Evolutionary conservation across 1,284 basidiomycete species (phyloP), one percentile per base, ranked within the genome.

Genomic region (Gastroboletus turbinatus): DNA sequence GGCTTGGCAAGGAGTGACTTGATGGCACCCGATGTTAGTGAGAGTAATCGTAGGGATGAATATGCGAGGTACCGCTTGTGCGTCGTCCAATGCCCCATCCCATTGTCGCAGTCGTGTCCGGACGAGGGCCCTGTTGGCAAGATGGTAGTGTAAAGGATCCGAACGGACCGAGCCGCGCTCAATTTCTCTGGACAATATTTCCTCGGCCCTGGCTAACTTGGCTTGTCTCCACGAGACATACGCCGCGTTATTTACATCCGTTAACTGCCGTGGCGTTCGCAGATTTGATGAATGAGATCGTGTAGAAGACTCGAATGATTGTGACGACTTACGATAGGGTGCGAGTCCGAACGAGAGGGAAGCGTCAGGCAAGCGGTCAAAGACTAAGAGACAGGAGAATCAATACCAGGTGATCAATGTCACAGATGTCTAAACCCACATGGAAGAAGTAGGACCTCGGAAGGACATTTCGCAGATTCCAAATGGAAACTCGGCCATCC

Each of bases 101-200:
- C 58, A 62, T 13, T 47, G 39, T 27, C 23, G 27, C 32, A 58
- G 19, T 4, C 45, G 61, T 14, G 51, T 44, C 7, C 50, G 57
- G 13, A 69, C 19, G 5, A 66, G 48, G n/a, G 67, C 56, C 14
- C 65, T 38, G n/a, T 66, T 67, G 11, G 63, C 65, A 42, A 56
- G 49, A 44, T 49, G 29, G 25, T 48, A 46, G 27, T 52, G 46
- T 16, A 19, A 32, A 27, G 7, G 36, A 11, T 8, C 35, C 25
- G 30, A 42, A 7, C n/a, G n/a, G n/a, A n/a, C n/a, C n/a, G n/a
- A n/a, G n/a, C n/a, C 14, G 6, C 21, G 25, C 21, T 29, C 23
- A 2, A 67, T 56, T 32, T 65, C 56, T n/a, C 13, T 17, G 3
- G 67, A 66, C 16, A 67, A 27, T 21, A 63, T 47, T 8, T 48